phyloP scores from a whole-genome alignment of 306 rosid species.

The Rosa lucieae region DNA sequence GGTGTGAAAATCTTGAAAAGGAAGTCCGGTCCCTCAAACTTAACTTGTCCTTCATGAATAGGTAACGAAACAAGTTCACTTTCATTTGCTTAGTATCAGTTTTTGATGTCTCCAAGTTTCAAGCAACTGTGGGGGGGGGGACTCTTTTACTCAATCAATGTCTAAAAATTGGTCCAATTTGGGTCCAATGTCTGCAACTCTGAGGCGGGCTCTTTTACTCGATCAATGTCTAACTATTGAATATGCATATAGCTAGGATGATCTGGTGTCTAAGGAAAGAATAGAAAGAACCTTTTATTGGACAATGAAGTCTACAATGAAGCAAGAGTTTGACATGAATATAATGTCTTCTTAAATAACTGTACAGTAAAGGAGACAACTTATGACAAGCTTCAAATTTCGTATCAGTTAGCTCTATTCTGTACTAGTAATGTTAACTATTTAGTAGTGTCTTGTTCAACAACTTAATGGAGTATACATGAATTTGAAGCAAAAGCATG shows the following conservation, averaged over 20 bases:
- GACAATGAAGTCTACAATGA: background rate
- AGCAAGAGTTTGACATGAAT: background rate
- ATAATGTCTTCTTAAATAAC: background rate
- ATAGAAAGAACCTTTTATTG: background rate
- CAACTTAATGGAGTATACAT: background rate
- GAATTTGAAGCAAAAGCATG: background rate
- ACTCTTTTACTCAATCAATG: background rate
- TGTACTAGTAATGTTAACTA: background rate
- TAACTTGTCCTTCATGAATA: constrained; percentile 90
- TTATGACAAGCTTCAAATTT: background rate
- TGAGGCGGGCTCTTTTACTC: background rate
- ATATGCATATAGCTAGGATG: background rate
- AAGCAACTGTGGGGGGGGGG: background rate
- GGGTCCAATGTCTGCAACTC: background rate
- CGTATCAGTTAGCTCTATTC: too few species aligned
- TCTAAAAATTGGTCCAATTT: background rate
- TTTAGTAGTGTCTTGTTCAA: background rate
- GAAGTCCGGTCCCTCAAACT: constrained; percentile 91
- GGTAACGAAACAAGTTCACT: constrained; percentile 41
- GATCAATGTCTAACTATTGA: background rate
- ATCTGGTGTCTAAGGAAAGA: background rate
- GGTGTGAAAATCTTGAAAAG: constrained; percentile 93
- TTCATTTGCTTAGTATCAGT: background rate
- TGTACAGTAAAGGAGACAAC: background rate
- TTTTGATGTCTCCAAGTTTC: background rate